These are phyloP conservation scores for Pythium brassicae DNA, from an alignment of 352 stramenopile genomes.

Conservation along the genomic window DNA sequence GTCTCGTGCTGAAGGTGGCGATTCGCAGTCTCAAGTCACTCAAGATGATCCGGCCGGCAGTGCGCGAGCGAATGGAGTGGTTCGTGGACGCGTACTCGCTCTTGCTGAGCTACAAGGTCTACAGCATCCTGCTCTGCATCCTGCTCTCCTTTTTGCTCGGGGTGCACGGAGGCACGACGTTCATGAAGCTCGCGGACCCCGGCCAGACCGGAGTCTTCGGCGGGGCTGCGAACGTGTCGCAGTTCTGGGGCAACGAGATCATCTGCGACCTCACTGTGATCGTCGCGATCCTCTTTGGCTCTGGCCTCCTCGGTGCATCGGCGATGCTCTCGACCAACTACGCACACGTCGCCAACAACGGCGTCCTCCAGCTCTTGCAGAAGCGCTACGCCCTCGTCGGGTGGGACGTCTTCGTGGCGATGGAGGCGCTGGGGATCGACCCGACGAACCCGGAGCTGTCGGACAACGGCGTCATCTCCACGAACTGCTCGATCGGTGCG, in stretches of 20 bases:
- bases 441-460: conserved; percentile 24
- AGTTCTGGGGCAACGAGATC: conserved; percentile 54
- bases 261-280: conserved; percentile 47
- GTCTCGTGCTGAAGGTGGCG: conserved; percentile 24
- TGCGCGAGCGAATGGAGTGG: too few relatives aligned
- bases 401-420: conserved; percentile 8
- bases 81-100: too few relatives aligned
- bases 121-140: conserved; percentile 9
- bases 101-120: too few relatives aligned
- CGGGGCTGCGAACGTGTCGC: not conserved
- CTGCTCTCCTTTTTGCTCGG: conserved; percentile 33
- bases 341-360: conserved; percentile 34
- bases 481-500: conserved; percentile 30
- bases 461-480: conserved; percentile 12
- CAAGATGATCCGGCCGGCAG: too few relatives aligned
- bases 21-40: conserved; percentile 19
- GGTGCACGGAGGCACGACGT: conserved; percentile 15
- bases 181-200: too few relatives aligned
- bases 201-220: too few relatives aligned
- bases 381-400: not conserved
- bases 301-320: conserved; percentile 18
- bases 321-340: conserved; percentile 36
- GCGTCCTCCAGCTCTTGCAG: conserved; percentile 36
- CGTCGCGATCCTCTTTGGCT: conserved; percentile 7
- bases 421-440: conserved; percentile 46